Evolutionary conservation across 2,329 filamentous ascomycete species (phyloP).

Genomic region (Hirsutella minnesotensis): DNA sequence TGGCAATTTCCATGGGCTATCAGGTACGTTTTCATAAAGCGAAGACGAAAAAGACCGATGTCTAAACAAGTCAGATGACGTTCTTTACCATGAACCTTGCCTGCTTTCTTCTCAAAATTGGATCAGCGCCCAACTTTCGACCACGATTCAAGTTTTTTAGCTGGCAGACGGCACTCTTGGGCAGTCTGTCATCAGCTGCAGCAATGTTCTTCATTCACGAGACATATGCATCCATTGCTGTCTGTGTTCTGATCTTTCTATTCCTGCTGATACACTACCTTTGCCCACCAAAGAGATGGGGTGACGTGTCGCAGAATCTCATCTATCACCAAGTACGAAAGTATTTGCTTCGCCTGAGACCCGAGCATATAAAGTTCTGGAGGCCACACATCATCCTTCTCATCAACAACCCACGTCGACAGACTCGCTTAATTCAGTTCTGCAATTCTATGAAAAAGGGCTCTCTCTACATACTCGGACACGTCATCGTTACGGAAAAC

Average conservation of each 20-base stretch:
- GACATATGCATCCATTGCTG: conserved; percentile 64
- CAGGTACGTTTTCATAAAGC: conserved; percentile 30
- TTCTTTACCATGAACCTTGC: conserved; percentile 83
- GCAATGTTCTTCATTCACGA: conserved; percentile 90
- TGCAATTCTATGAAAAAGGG: conserved; percentile 89
- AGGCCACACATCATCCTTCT: conserved; percentile 76
- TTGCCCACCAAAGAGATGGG: conserved; percentile 78
- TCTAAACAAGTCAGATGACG: conserved; percentile 51
- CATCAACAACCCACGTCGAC: conserved; percentile 69
- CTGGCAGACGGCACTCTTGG: conserved; percentile 67
- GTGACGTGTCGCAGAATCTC: conserved; percentile 78
- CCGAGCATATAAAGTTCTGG: conserved; percentile 92
- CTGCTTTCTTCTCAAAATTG: conserved; percentile 76
- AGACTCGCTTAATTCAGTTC: conserved; percentile 77
- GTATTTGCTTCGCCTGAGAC: conserved; percentile 69
- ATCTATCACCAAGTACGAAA: conserved; percentile 83
- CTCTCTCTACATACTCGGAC: conserved; percentile 70
- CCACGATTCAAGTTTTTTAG: conserved; percentile 85
- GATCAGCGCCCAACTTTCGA: conserved; percentile 79
- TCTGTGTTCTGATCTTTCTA: conserved; percentile 61
- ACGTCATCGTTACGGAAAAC: conserved; percentile 77
- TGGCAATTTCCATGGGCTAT: conserved; percentile 83
- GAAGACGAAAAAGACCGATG: neutral
- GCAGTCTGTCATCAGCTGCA: conserved; percentile 61
- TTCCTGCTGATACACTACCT: conserved; percentile 81